phyloP scores from a whole-genome alignment of 2,329 filamentous ascomycete species.

The Diplodia seriata region DNA sequence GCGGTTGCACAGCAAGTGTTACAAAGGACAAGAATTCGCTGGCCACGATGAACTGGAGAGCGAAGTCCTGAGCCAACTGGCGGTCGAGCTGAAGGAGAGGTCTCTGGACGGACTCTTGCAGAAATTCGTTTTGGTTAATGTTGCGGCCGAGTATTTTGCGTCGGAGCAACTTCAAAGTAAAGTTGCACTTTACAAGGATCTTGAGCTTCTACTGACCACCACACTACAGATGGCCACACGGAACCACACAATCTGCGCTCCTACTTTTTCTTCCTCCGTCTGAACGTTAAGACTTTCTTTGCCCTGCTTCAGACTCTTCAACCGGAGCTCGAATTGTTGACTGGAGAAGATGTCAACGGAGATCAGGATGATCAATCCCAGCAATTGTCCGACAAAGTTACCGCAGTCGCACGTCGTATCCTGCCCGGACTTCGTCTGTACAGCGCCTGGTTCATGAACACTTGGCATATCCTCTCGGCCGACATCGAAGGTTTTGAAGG shows the following conservation, averaged over 20 bases:
- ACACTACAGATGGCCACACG: constrained; percentile 23
- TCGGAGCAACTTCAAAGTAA: constrained; percentile 65
- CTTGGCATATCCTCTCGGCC: constrained; percentile 61
- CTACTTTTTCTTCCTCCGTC: constrained; percentile 70
- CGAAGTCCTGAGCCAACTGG: constrained; percentile 81
- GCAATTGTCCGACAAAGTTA: constrained; percentile 59
- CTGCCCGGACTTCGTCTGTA: constrained; percentile 71
- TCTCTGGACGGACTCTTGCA: constrained; percentile 70
- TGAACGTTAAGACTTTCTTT: constrained; percentile 80
- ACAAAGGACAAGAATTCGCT: constrained; percentile 75
- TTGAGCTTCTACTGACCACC: neutral
- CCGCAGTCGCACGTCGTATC: constrained; percentile 65
- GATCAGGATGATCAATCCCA: constrained; percentile 39
- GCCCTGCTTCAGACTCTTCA: constrained; percentile 73
- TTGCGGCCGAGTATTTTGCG: constrained; percentile 80
- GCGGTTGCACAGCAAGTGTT: constrained; percentile 83
- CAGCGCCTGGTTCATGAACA: constrained; percentile 70
- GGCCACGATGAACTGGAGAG: constrained; percentile 82
- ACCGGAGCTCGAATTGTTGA: constrained; percentile 70
- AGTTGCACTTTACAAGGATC: constrained; percentile 29
- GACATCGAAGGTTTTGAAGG: constrained; percentile 62
- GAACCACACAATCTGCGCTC: constrained; percentile 33
- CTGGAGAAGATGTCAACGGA: constrained; percentile 48
- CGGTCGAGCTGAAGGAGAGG: constrained; percentile 73
- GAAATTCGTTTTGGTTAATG: constrained; percentile 84